Evolutionary conservation across 495 filamentous ascomycete species (phyloP).

Genomic region (Penicillium paradoxum): DNA sequence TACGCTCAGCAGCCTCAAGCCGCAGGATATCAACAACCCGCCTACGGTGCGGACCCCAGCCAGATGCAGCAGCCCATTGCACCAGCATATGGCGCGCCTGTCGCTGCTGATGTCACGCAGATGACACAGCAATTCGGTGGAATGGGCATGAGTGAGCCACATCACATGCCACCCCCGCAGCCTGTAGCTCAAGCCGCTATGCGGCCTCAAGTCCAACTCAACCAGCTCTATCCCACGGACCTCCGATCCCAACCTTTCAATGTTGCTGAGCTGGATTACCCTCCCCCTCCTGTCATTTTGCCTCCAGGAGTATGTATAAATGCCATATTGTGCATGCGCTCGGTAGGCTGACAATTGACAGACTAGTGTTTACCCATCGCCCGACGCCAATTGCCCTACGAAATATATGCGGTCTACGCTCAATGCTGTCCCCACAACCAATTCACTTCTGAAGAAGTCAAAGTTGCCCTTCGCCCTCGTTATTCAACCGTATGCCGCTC

Average conservation of each 20-base stretch:
- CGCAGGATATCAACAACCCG: constrained; percentile 51
- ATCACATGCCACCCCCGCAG: constrained; percentile 50
- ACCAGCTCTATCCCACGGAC: constrained; percentile 88
- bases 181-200: constrained; percentile 46
- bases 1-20: constrained; percentile 51
- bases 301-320: constrained; percentile 75
- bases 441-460: constrained; percentile 91
- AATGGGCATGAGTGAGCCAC: constrained; percentile 66
- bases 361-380: constrained; percentile 89
- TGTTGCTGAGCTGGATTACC: constrained; percentile 84
- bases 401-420: constrained; percentile 95
- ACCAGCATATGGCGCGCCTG: constrained; percentile 56
- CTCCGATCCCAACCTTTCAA: constrained; percentile 90
- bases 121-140: constrained; percentile 80
- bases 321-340: neutral
- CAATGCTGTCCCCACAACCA: constrained; percentile 86
- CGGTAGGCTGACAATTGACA: constrained; percentile 38
- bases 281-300: constrained; percentile 85
- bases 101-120: constrained; percentile 57
- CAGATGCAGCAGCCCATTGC: constrained; percentile 57
- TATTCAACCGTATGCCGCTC: constrained; percentile 88
- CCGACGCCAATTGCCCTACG: constrained; percentile 83
- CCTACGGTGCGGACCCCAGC: constrained; percentile 46
- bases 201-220: constrained; percentile 54
- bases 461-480: constrained; percentile 92